A percentile compares a stretch with the other conserved stretches of the same genome.
phyloP scores from a whole-genome alignment of 2,329 filamentous ascomycete species.

The Aspergillus calidoustus region DNA sequence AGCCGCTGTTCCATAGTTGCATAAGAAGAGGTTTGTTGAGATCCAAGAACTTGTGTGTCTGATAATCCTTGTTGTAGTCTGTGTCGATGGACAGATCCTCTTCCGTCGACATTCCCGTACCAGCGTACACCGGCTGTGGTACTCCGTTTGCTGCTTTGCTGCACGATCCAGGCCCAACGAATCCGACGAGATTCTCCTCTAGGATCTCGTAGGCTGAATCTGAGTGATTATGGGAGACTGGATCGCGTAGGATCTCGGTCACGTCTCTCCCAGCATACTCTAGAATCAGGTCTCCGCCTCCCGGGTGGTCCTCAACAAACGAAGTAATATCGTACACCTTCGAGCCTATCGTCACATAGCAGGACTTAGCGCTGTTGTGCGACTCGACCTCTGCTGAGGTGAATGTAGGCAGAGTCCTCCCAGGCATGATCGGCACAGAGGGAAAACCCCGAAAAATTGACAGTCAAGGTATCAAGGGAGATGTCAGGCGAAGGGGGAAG shows the following conservation, averaged over 20 bases:
- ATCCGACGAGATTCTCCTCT: conserved; percentile 83
- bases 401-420: conserved; percentile 80
- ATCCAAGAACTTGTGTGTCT: conserved; percentile 92
- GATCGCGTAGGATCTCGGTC: conserved; percentile 78
- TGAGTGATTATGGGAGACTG: conserved; percentile 80
- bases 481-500: conserved; percentile 2
- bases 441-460: conserved; percentile 3
- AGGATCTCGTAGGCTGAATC: conserved; percentile 96
- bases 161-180: conserved; percentile 67
- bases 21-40: conserved; percentile 80
- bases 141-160: conserved; percentile 48
- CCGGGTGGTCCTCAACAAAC: conserved; percentile 88
- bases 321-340: conserved; percentile 96
- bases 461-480: conserved; percentile 3
- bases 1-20: conserved; percentile 87
- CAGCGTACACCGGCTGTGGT: conserved; percentile 47
- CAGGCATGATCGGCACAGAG: conserved; percentile 66
- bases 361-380: conserved; percentile 80
- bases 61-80: conserved; percentile 75
- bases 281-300: conserved; percentile 83
- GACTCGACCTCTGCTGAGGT: conserved; percentile 77
- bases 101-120: conserved; percentile 85
- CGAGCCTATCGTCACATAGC: conserved; percentile 86
- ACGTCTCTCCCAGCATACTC: conserved; percentile 91
- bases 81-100: conserved; percentile 89